Conservation (phyloP, 108 stramenopile genomes). For the Ochromonas danica region DNA sequence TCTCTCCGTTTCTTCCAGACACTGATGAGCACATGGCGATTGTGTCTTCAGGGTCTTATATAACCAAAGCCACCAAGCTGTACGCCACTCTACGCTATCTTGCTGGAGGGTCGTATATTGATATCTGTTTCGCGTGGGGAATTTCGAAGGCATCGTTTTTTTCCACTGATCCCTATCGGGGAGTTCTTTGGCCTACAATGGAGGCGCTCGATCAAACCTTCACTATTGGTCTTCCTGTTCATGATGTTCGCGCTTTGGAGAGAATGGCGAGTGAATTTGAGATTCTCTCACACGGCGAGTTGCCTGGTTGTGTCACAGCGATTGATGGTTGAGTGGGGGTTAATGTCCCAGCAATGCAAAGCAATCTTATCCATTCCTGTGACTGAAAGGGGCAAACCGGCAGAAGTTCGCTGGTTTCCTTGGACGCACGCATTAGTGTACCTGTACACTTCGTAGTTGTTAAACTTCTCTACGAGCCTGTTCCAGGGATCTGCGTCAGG, state of each 20-base stretch:
- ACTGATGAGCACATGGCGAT: not conserved
- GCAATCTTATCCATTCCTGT: not conserved
- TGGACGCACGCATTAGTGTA: not conserved
- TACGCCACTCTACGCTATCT: not conserved
- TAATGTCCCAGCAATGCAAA: not conserved
- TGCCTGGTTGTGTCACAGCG: not conserved
- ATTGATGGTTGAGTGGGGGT: not conserved
- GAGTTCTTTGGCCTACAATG: constrained; percentile 20
- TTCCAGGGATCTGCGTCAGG: not conserved
- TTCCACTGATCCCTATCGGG: not conserved
- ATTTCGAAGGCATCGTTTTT: constrained; percentile 10
- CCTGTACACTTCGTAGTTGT: not conserved
- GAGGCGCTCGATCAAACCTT: constrained; percentile 10
- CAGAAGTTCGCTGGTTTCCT: not conserved
- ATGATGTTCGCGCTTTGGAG: constrained; percentile 1
- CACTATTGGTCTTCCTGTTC: not conserved
- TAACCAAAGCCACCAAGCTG: constrained; percentile 1
- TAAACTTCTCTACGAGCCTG: not conserved
- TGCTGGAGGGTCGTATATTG: constrained; percentile 21
- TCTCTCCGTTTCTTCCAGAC: too few species aligned
- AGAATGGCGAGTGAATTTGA: not conserved
- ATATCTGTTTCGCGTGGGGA: constrained; percentile 29
- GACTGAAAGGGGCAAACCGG: not conserved
- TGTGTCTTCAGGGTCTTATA: not conserved
- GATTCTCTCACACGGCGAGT: not conserved